A percentile compares a stretch with the other conserved stretches of the same genome.
Conservation (phyloP, 805 yeast genomes). For the Wilhelminamyces savonicus region DNA sequence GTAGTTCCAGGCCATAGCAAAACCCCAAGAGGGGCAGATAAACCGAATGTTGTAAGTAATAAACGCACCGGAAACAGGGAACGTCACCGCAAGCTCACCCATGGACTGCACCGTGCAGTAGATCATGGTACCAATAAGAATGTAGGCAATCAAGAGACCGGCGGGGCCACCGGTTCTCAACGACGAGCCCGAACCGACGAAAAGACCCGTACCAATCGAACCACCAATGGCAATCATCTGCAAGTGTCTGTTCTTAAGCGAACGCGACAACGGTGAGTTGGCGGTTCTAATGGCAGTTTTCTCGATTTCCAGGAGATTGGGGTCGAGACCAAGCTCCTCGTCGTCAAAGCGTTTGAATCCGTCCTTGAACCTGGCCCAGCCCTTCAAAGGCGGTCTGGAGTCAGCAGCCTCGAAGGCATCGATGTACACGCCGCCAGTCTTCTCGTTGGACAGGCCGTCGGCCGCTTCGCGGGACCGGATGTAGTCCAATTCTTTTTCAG, state of each 20-base stretch:
- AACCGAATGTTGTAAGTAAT: conserved; percentile 16
- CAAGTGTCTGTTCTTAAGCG: conserved; percentile 52
- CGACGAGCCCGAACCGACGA: conserved; percentile 60
- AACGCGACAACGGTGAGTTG: conserved; percentile 50
- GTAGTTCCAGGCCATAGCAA: conserved; percentile 46
- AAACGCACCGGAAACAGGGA: conserved; percentile 30
- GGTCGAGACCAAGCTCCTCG: conserved; percentile 38
- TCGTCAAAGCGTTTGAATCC: conserved; percentile 26
- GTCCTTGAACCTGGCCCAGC: conserved; percentile 19
- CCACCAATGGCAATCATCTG: conserved; percentile 68
- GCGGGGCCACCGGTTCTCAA: conserved; percentile 60
- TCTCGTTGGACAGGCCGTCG: conserved; percentile 28
- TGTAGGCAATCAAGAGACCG: conserved; percentile 51
- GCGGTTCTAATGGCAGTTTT: conserved; percentile 45
- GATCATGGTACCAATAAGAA: conserved; percentile 48
- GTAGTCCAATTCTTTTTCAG: conserved; percentile 36
- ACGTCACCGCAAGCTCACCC: conserved; percentile 55
- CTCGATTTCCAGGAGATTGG: conserved; percentile 36
- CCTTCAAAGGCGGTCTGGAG: conserved; percentile 3
- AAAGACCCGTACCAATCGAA: conserved; percentile 63
- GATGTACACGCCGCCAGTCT: conserved; percentile 31
- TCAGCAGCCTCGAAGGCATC: conserved; percentile 19
- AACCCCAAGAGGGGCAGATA: conserved; percentile 18
- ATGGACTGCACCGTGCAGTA: conserved; percentile 55
- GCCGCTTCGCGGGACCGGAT: conserved; percentile 31